Percentiles rank a stretch among this genome's conserved stretches.
Conservation (phyloP, 129 eudicot species). For the Flaveria brownii region DNA sequence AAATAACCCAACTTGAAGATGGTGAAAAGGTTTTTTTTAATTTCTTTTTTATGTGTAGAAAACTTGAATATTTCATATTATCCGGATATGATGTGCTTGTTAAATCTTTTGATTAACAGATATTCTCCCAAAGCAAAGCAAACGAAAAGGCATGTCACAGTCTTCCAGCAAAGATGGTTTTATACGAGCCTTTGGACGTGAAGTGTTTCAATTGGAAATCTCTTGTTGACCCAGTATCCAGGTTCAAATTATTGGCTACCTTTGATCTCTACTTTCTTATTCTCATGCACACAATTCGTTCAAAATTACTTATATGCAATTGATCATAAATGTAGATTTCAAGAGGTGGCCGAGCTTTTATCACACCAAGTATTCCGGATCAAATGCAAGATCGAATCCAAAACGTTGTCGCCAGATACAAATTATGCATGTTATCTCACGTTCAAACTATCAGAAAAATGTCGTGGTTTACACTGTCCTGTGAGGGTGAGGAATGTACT, state of each 20-base stretch:
- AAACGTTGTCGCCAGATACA: neutral
- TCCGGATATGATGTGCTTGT: neutral
- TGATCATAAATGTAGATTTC: neutral
- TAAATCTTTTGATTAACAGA: neutral
- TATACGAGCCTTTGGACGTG: neutral
- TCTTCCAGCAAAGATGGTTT: conserved; percentile 12
- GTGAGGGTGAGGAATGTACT: neutral
- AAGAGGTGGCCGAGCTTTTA: neutral
- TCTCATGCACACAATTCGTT: neutral
- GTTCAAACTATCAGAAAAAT: conserved; percentile 1
- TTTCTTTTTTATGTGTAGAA: too few species aligned
- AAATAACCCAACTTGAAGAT: too few species aligned
- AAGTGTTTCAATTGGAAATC: neutral
- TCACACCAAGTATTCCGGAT: neutral
- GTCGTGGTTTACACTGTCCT: neutral
- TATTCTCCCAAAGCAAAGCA: neutral
- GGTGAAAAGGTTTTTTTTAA: too few species aligned
- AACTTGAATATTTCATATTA: too few species aligned
- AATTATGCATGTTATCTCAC: neutral
- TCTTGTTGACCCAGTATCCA: neutral
- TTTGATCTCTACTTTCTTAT: neutral
- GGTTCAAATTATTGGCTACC: neutral
- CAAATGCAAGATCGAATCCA: neutral
- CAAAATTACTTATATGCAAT: neutral
- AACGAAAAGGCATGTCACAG: neutral